Evolutionary conservation across 176 grass and related monocot genomes (phyloP).

Genomic region (Pontederia crassipes): DNA sequence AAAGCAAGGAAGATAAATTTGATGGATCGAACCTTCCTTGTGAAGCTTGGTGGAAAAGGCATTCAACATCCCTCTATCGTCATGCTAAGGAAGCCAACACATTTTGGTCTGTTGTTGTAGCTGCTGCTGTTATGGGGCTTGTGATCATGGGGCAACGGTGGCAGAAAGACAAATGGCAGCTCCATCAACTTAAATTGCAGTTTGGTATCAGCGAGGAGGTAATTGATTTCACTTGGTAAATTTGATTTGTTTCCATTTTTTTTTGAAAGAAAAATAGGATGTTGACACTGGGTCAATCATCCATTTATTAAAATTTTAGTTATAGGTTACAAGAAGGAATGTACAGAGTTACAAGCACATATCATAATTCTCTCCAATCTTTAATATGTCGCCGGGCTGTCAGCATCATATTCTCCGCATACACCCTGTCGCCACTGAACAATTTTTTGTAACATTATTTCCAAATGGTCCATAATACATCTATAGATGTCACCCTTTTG

Average conservation of each 20-base stretch:
- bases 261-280: too few species aligned
- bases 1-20: not conserved
- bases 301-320: too few species aligned
- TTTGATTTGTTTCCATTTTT: not conserved
- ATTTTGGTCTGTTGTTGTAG: conserved; percentile 79
- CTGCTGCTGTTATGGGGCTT: conserved; percentile 66
- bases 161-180: conserved; percentile 69
- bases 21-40: conserved; percentile 11
- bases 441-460: too few species aligned
- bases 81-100: conserved; percentile 66
- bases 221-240: conserved; percentile 1
- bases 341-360: too few species aligned
- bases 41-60: conserved; percentile 61
- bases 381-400: too few species aligned
- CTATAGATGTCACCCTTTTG: too few species aligned
- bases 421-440: too few species aligned
- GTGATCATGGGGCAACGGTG: conserved; percentile 69
- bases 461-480: too few species aligned
- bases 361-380: too few species aligned
- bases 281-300: too few species aligned
- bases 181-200: conserved; percentile 40
- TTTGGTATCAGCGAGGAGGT: conserved; percentile 43
- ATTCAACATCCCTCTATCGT: conserved; percentile 52
- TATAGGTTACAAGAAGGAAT: too few species aligned
- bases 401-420: too few species aligned